These are phyloP conservation scores for Magnusiomyces starmeri DNA, from an alignment of 1,139 yeast species.

Conservation along the genomic window DNA sequence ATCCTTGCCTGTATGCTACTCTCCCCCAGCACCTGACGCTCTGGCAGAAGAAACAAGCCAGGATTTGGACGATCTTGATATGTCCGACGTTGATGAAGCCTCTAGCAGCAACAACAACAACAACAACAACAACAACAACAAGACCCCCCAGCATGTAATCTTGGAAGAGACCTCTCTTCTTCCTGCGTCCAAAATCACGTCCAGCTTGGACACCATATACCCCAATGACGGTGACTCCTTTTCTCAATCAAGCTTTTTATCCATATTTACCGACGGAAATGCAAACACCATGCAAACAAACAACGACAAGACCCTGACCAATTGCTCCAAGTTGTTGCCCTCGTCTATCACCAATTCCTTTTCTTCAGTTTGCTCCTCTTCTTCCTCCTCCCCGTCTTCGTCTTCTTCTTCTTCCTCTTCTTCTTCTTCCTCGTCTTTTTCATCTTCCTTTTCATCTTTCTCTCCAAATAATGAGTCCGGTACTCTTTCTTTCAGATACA, in stretches of 20 bases:
- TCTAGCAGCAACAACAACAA: not conserved
- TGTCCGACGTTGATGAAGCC: not conserved
- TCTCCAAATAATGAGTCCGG: not conserved
- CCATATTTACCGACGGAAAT: too few relatives aligned
- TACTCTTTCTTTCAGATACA: not conserved
- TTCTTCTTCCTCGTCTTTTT: not conserved
- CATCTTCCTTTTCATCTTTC: not conserved
- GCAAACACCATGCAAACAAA: too few relatives aligned
- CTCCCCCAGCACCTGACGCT: not conserved
- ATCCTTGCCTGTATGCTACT: too few relatives aligned
- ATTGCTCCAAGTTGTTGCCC: too few relatives aligned
- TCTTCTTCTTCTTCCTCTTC: constrained; percentile 2
- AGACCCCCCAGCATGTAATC: too few relatives aligned
- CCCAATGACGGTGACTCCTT: too few relatives aligned
- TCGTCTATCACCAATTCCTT: not conserved
- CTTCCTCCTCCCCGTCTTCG: not conserved
- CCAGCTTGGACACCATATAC: too few relatives aligned
- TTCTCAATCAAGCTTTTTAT: too few relatives aligned
- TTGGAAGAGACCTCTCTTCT: too few relatives aligned
- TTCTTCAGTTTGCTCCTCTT: not conserved
- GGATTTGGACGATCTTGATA: not conserved
- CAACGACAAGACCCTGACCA: too few relatives aligned
- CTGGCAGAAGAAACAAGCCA: not conserved
- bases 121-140: not conserved
- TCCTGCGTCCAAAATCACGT: too few relatives aligned